Conservation (phyloP, 2,329 filamentous ascomycete genomes). For the Nemania sp. region DNA sequence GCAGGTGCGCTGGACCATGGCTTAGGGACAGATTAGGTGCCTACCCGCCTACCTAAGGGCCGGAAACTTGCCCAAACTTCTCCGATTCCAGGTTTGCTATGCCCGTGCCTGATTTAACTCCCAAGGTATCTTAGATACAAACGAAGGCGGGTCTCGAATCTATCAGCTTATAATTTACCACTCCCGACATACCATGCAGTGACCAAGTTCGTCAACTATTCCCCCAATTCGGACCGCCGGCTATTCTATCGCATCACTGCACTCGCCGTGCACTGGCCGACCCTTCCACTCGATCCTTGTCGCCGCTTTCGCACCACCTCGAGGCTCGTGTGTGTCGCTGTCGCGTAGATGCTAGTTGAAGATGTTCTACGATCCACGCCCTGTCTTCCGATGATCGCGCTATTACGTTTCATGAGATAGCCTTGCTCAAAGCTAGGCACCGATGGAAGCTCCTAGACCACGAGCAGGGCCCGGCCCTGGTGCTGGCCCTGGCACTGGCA, state of each 20-base stretch:
- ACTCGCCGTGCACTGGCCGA: not conserved
- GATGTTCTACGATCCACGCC: conserved; percentile 36
- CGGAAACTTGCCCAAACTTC: too few species aligned
- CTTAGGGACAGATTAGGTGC: too few species aligned
- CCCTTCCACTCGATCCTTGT: not conserved
- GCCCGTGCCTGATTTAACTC: not conserved
- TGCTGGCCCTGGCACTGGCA: too few species aligned
- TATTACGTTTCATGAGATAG: conserved; percentile 37
- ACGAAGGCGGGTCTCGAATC: too few species aligned
- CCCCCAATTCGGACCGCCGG: not conserved
- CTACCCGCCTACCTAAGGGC: too few species aligned
- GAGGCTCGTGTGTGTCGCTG: not conserved
- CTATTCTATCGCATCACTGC: not conserved
- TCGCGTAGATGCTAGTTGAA: conserved; percentile 22
- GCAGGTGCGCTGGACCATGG: too few species aligned
- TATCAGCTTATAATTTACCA: too few species aligned
- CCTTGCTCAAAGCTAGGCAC: conserved; percentile 21
- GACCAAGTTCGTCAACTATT: not conserved
- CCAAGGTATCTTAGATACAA: not conserved
- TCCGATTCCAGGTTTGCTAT: too few species aligned
- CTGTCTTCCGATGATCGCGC: conserved; percentile 22
- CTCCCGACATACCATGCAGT: not conserved
- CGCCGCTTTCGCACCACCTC: not conserved
- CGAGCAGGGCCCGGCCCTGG: conserved; percentile 40
- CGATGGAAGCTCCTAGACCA: conserved; percentile 36